Evolutionary conservation across 345 rosid genomes (phyloP), one percentile per base, ranked within the genome.

Genomic region (Cardamine occulta): DNA sequence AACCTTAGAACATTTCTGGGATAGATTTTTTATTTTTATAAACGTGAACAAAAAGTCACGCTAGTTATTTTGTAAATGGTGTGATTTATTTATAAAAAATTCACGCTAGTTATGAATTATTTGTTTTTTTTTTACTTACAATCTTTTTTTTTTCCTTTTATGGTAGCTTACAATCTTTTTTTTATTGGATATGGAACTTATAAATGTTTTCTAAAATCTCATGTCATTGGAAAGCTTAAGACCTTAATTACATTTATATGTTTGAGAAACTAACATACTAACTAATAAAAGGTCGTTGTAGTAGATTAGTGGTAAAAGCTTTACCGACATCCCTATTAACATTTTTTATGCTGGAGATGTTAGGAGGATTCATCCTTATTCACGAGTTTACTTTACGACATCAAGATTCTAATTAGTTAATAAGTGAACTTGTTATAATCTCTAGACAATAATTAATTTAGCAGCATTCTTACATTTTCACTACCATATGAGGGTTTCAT

Each of bases 401-500:
- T 2, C 21, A 47, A 74, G 59, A 32, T 64, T 66, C 64, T 44
- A 56, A 18, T 21, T 24, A 57, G 59, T 26, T 66, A 60, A 60
- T 1, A 48, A 14, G 35, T n/a, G 21, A 40, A 53, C 58, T 62
- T 76, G 80, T 70, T 55, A 62, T 17, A 54, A 55, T 55, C 44
- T 70, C 71, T 63, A 63, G 59, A 70, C 42, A 45, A 8, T 58
- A 32, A 40, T 55, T 70, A 76, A 26, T 67, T 66, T 9, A 23
- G 49, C 32, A 61, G 21, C 57, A 52, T 68, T 61, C 23, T 52
- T 60, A 68, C 74, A 68, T 29, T 34, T 37, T 12, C 14, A 39
- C 34, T 49, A 52, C 35, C 52, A 58, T 49, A 57, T n/a, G 15
- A 8, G 5, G 55, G 31, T 18, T 69, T 28, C 72, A 74, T 66